These are phyloP conservation scores for Melampsora americana DNA, from an alignment of 1,284 basidiomycete genomes.

Conservation along the genomic window DNA sequence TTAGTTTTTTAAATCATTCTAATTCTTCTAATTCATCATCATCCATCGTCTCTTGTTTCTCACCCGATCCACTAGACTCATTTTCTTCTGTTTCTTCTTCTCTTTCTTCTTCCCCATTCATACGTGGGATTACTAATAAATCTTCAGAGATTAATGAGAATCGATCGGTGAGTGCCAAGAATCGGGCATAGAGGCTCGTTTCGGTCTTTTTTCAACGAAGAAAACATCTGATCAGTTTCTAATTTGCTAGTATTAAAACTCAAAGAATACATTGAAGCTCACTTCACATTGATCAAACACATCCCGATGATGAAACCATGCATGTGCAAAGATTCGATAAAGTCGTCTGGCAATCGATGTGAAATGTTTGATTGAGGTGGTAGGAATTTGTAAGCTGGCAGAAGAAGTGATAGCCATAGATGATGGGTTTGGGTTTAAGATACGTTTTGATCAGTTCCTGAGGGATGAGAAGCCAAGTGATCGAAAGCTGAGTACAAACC, in stretches of 20 bases:
- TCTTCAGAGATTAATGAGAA: slow-evolving; percentile 78
- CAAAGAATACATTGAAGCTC: slow-evolving; percentile 10
- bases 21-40: slow-evolving; percentile 15
- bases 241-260: neutral
- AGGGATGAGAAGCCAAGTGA: neutral
- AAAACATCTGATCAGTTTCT: neutral
- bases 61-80: neutral
- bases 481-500: slow-evolving; percentile 58
- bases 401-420: neutral
- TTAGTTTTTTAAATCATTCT: slow-evolving; percentile 4
- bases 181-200: slow-evolving; percentile 83
- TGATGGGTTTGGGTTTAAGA: neutral
- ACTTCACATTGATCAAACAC: slow-evolving; percentile 79
- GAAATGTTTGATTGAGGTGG: slow-evolving; percentile 78
- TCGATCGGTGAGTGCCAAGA: slow-evolving; percentile 73
- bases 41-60: neutral
- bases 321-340: slow-evolving; percentile 91
- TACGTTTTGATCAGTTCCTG: neutral
- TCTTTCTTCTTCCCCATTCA: slow-evolving; percentile 8
- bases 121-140: slow-evolving; percentile 69
- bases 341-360: slow-evolving; percentile 79
- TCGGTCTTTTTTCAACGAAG: slow-evolving; percentile 62
- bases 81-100: neutral
- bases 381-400: slow-evolving; percentile 70
- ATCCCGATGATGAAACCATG: slow-evolving; percentile 64